Conservation (phyloP, 2,329 filamentous ascomycete species). For the Claviceps sp. region DNA sequence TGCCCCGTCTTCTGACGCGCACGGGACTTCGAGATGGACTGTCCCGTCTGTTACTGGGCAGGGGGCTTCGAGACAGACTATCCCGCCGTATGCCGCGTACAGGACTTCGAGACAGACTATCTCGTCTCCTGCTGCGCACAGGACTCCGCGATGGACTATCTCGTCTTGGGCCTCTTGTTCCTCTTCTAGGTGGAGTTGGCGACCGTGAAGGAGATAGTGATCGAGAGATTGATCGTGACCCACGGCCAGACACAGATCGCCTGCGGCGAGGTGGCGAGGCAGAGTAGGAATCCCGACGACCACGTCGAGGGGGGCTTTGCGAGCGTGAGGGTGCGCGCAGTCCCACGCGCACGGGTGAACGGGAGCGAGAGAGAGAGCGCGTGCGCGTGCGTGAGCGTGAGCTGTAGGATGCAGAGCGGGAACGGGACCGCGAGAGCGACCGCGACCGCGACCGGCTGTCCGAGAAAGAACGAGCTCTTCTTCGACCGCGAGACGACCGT, state of each 20-base stretch:
- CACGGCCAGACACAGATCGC: not conserved
- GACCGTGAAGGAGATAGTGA: conserved; percentile 2
- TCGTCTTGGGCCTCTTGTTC: not conserved
- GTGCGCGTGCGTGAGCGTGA: not conserved
- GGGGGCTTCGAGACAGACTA: conserved; percentile 12
- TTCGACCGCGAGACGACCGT: conserved; percentile 1
- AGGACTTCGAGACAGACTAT: not conserved
- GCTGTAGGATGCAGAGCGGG: not conserved
- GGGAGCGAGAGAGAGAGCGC: conserved; percentile 3
- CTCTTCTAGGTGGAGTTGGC: conserved; percentile 1
- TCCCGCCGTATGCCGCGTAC: conserved; percentile 8
- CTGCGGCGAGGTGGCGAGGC: conserved; percentile 4
- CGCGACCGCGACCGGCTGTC: conserved; percentile 5
- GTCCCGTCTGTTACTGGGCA: not conserved
- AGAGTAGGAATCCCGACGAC: conserved; percentile 3
- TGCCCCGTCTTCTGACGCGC: conserved; percentile 4
- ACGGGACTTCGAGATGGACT: not conserved
- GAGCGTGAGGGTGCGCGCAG: not conserved
- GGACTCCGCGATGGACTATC: not conserved
- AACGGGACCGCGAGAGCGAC: conserved; percentile 4
- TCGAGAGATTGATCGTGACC: not conserved
- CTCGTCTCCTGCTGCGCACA: conserved; percentile 4
- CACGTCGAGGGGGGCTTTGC: not conserved
- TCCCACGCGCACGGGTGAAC: conserved; percentile 1
- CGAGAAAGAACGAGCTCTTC: conserved; percentile 3